Evolutionary conservation across 2,329 filamentous ascomycete genomes (phyloP), one percentile per base, ranked within the genome.

Genomic region (Aschersonia sp.): DNA sequence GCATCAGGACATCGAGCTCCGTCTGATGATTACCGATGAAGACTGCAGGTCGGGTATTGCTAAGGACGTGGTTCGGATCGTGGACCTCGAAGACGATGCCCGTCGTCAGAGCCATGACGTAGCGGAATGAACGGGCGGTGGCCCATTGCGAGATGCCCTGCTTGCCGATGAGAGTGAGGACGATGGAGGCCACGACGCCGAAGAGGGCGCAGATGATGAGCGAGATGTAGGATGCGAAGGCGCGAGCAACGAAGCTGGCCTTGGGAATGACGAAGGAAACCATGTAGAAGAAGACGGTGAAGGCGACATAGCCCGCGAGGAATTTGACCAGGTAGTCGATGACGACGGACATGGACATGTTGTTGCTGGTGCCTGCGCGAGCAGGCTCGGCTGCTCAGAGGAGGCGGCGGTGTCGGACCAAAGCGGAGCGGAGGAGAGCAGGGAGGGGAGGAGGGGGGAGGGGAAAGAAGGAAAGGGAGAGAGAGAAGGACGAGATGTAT

Each of bases 21-120:
- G 85, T 88, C 74, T 98, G 92, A 69, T 98, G 92, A 67, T 97
- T 97, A 41, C 85, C 85, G 56, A 98, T 74, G 59, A 98, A 89
- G 49, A 98, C 85, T 49, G 87, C 89, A 1, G 92, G 92, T 46
- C 91, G 78, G 31, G 72, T 72, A 7, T 72, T 81, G 44, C 69
- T 68, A 50, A 89, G 77, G 55, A 81, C 62, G 54, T 80, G 66
- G 51, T 79, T 61, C 40, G 79, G 63, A 57, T 89, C 87, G 43
- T 83, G 75, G 45, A 95, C 67, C 52, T 77, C 73, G 61, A 97
- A 96, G 50, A 73, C 76, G 45, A 96, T 74, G 51, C 91, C 91
- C 1, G 88, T 89, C 45, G 78, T 75, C 44, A 75, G 64, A 55
- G 74, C 73, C 84, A 95, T 94, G 55, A 77, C 62, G 68, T 78